Evolutionary conservation across 108 stramenopile species (phyloP), one percentile per base, ranked within the genome.

Genomic region (Skeletonema costatum): DNA sequence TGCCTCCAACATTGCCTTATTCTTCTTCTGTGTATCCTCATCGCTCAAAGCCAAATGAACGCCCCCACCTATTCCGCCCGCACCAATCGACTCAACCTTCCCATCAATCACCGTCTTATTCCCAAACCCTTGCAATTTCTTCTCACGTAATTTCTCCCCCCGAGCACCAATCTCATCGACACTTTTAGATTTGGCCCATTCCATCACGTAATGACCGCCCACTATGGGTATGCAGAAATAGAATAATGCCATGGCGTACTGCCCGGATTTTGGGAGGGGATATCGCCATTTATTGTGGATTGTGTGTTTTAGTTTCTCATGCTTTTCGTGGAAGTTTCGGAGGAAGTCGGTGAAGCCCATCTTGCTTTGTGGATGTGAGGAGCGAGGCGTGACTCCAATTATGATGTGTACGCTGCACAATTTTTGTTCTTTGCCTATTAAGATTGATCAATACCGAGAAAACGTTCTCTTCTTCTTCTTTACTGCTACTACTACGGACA

Each of bases 191-290:
- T 91, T 89, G 10, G 90, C 82, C 86, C 87, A 87, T 60, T 85
- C 81, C 83, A 88, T 89, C 5, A 92, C 69, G 61, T 81, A 75
- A 66, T 87, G 93, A 25, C 91, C 93, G 5, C 85, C 87, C 3
- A 91, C 74, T 6, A 96, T 75, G 17, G 94, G 94, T 51, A 95
- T 76, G 31, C 81, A 73, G 60, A 90, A 89, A 68, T 95, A 95
- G 31, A 95, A 67, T 31, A 79, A 88, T 64, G 87, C 88, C 94
- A 95, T 95, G 11, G 85, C 80, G 29, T 66, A 70, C 46, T 83
- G 87, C 19, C 94, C 94, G 81, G 86, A 89, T 61, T 46, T 65
- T 19, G 87, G 84, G 8, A 90, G 75, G 11, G 92, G 92, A 73
- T 87, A 81, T 70, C 88, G 72, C 88, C 88, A 93, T 31, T 85